Base-by-base conservation (phyloP, 2,329 filamentous ascomycete species). In the Neonectria neomacrospora region DNA sequence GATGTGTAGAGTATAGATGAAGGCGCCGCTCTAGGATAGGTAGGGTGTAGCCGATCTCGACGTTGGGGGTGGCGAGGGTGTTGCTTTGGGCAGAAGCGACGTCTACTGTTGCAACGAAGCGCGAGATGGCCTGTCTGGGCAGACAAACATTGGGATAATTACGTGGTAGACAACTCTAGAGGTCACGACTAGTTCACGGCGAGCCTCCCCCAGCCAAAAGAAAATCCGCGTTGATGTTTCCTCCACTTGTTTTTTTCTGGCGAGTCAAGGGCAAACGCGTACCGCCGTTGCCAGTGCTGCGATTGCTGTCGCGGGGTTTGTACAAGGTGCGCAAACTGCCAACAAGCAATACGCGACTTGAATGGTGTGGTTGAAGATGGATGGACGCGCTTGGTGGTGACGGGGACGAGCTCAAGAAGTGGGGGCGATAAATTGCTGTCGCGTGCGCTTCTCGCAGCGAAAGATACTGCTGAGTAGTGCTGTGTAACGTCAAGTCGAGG, bases 161-260 rank as follows among this genome's bases (percentile, higher is more conserved):
- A 77, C 75, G 73, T 73, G 68, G 71, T 70, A 70, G 69, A 74
- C 67, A 72, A 71, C 72, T 63, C 53, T 73, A 75, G 70, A 68
- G 71, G 60, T 76, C 75, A 78, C 74, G 70, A 76, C 76, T 76
- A 77, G 72, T 64, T 71, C 72, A 74, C 73, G 64, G 63, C 67
- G 67, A 66, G 63, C 54, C 70, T 64, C 66, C 53, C 61, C 69
- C 68, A 68, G 63, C 61, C 56, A 70, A 48, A 65, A 66, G 68
- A 48, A 65, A 66, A 66, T 73, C 53, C 69, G 61, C 59, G 68
- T 70, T 61, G 60, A 72, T 67, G 58, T 59, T 50, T 69, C 56
- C 64, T 68, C 69, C 67, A 65, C 72, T 58, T 58, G 58, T 65
- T 65, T 64, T 67, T 64, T 65, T 54, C 56, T 63, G 63, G 58